These are phyloP conservation scores for Lumnitzera littorea DNA, from an alignment of 345 rosid genomes.

Conservation along the genomic window DNA sequence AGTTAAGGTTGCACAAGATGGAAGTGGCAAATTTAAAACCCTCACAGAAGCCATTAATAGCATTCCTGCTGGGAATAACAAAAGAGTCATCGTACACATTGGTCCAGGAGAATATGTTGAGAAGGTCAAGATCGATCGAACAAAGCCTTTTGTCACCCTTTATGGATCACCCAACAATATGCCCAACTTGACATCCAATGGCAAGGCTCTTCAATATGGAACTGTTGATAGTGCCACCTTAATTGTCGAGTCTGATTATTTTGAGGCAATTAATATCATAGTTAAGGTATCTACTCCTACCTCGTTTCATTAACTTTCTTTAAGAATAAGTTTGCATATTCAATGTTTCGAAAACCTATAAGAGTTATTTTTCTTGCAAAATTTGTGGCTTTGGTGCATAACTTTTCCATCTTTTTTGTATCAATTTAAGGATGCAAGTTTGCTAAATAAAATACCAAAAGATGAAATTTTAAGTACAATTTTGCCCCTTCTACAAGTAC, in stretches of 20 bases:
- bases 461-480: too few species aligned
- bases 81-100: conserved; percentile 44
- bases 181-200: conserved; percentile 12
- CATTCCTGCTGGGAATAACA: conserved; percentile 32
- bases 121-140: conserved; percentile 29
- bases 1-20: conserved; percentile 26
- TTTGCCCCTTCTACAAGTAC: too few species aligned
- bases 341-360: too few species aligned
- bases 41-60: conserved; percentile 43
- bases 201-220: too few species aligned
- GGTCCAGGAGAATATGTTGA: conserved; percentile 9
- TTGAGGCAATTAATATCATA: conserved; percentile 45
- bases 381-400: neutral
- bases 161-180: conserved; percentile 27
- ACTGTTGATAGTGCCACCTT: conserved; percentile 20
- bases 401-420: too few species aligned
- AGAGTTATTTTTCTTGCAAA: conserved; percentile 11
- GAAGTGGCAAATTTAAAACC: conserved; percentile 33
- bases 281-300: conserved; percentile 22
- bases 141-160: conserved; percentile 44
- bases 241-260: conserved; percentile 45
- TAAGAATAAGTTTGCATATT: too few species aligned
- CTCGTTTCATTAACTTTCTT: too few species aligned
- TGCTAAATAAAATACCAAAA: too few species aligned
- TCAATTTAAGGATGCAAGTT: too few species aligned